A percentile compares a stretch with the other conserved stretches of the same genome.
Evolutionary conservation across 2,329 filamentous ascomycete species (phyloP).

Genomic region (Pleomassaria siparia): DNA sequence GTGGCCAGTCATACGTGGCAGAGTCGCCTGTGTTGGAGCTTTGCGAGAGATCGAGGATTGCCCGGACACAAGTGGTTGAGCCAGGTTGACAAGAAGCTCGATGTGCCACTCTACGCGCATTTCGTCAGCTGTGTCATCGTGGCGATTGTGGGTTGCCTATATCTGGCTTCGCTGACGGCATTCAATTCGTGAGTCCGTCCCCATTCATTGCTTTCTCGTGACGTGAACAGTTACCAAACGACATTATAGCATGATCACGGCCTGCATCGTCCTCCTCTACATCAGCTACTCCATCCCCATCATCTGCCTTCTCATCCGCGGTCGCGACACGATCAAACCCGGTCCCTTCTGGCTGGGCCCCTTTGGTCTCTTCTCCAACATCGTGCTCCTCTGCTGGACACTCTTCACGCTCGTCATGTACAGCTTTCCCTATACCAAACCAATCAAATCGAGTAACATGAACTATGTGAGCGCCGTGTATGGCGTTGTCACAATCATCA

Average conservation of each 20-base stretch:
- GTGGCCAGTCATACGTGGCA: conserved; percentile 55
- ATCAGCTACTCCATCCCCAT: conserved; percentile 47
- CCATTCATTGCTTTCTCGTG: not conserved
- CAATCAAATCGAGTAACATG: conserved; percentile 35
- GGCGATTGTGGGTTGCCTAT: conserved; percentile 50
- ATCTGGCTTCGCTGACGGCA: conserved; percentile 45
- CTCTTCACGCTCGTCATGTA: conserved; percentile 54
- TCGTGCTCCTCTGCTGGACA: conserved; percentile 51
- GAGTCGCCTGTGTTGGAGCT: conserved; percentile 55
- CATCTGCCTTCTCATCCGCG: conserved; percentile 48
- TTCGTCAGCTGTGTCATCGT: conserved; percentile 48
- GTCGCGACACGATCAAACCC: conserved; percentile 46
- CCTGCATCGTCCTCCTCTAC: conserved; percentile 46
- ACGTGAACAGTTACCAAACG: not conserved
- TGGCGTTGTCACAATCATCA: conserved; percentile 29
- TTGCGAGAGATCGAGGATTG: conserved; percentile 54
- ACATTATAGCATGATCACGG: conserved; percentile 43
- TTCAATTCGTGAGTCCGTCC: conserved; percentile 41
- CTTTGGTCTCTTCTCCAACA: conserved; percentile 47
- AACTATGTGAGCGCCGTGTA: conserved; percentile 30
- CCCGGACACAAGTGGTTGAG: conserved; percentile 47
- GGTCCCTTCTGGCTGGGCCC: conserved; percentile 54
- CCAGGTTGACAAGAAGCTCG: conserved; percentile 43
- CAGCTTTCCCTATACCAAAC: conserved; percentile 36
- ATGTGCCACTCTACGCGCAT: conserved; percentile 51